Evolutionary conservation across 805 yeast species (phyloP), one percentile per base, ranked within the genome.

Genomic region (Zygoascus ofunaensis): DNA sequence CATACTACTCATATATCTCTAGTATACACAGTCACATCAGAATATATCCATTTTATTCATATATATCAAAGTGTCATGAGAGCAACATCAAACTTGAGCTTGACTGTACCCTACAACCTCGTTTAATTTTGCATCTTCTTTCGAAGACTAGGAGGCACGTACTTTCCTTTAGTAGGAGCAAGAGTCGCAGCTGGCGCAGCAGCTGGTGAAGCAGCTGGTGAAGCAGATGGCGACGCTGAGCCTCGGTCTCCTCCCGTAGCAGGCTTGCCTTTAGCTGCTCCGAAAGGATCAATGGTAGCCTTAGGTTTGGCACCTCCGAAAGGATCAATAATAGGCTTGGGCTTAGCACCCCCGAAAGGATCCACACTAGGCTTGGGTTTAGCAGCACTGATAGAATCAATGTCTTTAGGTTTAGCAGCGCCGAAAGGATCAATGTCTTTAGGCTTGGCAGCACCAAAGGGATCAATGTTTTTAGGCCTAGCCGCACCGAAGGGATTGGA

Each of bases 71-170:
- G n/a, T n/a, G n/a, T n/a, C n/a, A n/a, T n/a, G n/a, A n/a, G n/a
- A n/a, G n/a, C n/a, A n/a, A n/a, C n/a, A n/a, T n/a, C n/a, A n/a
- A n/a, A n/a, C n/a, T n/a, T n/a, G n/a, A n/a, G n/a, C n/a, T n/a
- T n/a, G n/a, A n/a, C n/a, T n/a, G n/a, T n/a, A n/a, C n/a, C n/a
- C n/a, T n/a, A n/a, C n/a, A n/a, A n/a, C n/a, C n/a, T n/a, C n/a
- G n/a, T n/a, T n/a, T n/a, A n/a, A n/a, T n/a, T n/a, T n/a, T n/a
- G n/a, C n/a, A n/a, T n/a, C n/a, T 35, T 19, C 15, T 30, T 28
- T 23, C 45, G 23, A 34, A 17, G 15, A 37, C 45, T 37, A 15
- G 48, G 50, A 37, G 50, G 50, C 34, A 47, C 50, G 37, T 41
- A 47, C 18, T n/a, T 19, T 10, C 49, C 46, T 18, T 39, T 28